phyloP scores from a whole-genome alignment of 2,329 filamentous ascomycete genomes.

The Pseudomassariella vexata region DNA sequence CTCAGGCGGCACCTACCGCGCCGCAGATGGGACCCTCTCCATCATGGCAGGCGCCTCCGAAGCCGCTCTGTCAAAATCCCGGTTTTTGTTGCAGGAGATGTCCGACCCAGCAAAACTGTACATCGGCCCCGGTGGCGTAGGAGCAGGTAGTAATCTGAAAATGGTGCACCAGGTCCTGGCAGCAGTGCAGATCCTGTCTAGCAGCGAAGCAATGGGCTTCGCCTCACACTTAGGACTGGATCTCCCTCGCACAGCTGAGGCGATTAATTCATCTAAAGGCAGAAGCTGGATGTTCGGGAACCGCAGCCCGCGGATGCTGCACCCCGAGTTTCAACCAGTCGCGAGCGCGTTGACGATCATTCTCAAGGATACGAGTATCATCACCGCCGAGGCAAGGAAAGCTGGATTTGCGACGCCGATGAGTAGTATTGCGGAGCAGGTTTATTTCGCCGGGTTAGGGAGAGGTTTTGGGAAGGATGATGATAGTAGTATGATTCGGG shows the following conservation, averaged over 20 bases:
- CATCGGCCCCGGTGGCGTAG: slow-evolving; percentile 53
- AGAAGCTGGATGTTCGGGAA: slow-evolving; percentile 61
- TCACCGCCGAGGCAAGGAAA: slow-evolving; percentile 58
- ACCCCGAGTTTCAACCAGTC: slow-evolving; percentile 44
- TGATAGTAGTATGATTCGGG: slow-evolving; percentile 35
- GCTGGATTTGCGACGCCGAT: slow-evolving; percentile 55
- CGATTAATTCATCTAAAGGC: slow-evolving; percentile 39
- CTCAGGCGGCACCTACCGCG: slow-evolving; percentile 63
- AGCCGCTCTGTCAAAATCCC: slow-evolving; percentile 50
- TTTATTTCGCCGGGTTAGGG: slow-evolving; percentile 54
- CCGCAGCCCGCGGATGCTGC: slow-evolving; percentile 48
- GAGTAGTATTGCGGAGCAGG: slow-evolving; percentile 57
- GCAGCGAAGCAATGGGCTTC: slow-evolving; percentile 56
- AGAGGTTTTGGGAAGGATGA: slow-evolving; percentile 46
- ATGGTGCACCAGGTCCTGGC: slow-evolving; percentile 60
- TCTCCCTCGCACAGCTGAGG: slow-evolving; percentile 30
- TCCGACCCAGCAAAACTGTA: slow-evolving; percentile 57
- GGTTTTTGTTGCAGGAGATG: slow-evolving; percentile 57
- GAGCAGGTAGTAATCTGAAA: slow-evolving; percentile 57
- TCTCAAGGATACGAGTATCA: slow-evolving; percentile 58
- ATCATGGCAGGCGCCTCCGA: slow-evolving; percentile 66
- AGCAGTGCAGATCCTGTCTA: slow-evolving; percentile 56
- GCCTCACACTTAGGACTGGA: slow-evolving; percentile 51
- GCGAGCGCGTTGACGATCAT: slow-evolving; percentile 57
- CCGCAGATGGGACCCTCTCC: slow-evolving; percentile 65